Evolutionary conservation across 1,284 basidiomycete species (phyloP), one percentile per base, ranked within the genome.

Genomic region (Austroboletus niveus): DNA sequence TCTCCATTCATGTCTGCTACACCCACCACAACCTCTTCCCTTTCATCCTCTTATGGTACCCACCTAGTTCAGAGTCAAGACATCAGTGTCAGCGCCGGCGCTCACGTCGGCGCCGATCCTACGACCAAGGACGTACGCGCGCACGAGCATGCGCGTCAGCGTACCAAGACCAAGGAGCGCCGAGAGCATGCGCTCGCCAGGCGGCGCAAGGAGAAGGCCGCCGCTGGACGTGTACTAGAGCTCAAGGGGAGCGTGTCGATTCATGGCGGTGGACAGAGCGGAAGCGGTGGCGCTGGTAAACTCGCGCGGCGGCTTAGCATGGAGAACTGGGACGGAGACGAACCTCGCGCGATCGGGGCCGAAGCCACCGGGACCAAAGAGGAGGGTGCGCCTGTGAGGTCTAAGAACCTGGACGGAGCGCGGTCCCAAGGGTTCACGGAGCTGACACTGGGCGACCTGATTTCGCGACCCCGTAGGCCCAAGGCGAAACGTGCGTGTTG

Each of bases 81-180:
- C 8, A 17, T 2, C 15, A 17, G 15, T n/a, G 15, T 8, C 15
- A 14, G n/a, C 35, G 17, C 44, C 42, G 38, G 32, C 42, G 42
- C 53, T 43, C 51, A 54, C 38, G 31, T 65, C 44, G 61, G 57
- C 42, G 60, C 57, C 48, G 52, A 48, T 17, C 11, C 42, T 5
- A 44, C 8, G 34, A 40, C 52, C 35, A 67, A 67, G 36, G 65
- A 70, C 42, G 60, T 60, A 36, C 65, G 65, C 17, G 69, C 65
- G 17, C 58, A 52, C 11, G 69, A 69, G 49, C 68, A 64, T 30
- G 65, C 67, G 3, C 69, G 69, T 48, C 69, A 68, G 35, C 65
- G 58, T 20, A 56, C 51, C 48, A 69, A 67, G 52, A 56, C 52
- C 48, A 69, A 64, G 51, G 69, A 69, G 48, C 67, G 67, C n/a